These are phyloP conservation scores for Penicillium brasilianum DNA, from an alignment of 2,329 filamentous ascomycete genomes.

Conservation along the genomic window DNA sequence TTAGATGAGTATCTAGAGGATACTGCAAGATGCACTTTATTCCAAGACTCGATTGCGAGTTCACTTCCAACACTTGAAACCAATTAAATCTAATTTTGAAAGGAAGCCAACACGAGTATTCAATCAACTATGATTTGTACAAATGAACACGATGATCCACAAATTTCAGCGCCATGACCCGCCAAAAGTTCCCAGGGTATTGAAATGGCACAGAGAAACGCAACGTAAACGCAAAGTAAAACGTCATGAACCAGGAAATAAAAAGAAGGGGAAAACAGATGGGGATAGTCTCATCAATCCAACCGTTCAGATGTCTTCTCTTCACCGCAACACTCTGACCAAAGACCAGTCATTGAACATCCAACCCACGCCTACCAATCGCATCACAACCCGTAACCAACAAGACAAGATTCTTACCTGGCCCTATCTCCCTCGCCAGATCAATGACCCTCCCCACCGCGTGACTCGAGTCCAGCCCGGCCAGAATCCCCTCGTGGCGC, in stretches of 20 bases:
- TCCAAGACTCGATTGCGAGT: neutral
- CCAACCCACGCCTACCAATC: slow-evolving; percentile 18
- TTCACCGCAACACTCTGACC: neutral
- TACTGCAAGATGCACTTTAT: neutral
- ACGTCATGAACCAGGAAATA: neutral
- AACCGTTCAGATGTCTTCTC: too few relatives aligned
- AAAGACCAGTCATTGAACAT: slow-evolving; percentile 14
- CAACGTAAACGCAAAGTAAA: neutral
- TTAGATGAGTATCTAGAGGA: neutral
- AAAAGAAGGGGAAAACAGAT: neutral
- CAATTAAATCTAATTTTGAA: neutral
- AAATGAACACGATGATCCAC: neutral
- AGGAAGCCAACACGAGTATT: too few relatives aligned
- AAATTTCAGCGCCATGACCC: neutral
- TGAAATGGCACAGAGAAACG: neutral
- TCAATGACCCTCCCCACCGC: slow-evolving; percentile 25
- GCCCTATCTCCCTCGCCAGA: slow-evolving; percentile 26
- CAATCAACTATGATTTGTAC: neutral
- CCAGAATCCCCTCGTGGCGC: slow-evolving; percentile 29
- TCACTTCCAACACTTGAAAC: too few relatives aligned
- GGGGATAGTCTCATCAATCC: too few relatives aligned
- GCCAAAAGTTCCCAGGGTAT: neutral
- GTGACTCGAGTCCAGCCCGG: slow-evolving; percentile 34
- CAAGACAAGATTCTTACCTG: slow-evolving; percentile 32
- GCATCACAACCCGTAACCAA: slow-evolving; percentile 32